Evolutionary conservation across 768 basidiomycete species (phyloP).

Genomic region (Hypholoma fasciculare): DNA sequence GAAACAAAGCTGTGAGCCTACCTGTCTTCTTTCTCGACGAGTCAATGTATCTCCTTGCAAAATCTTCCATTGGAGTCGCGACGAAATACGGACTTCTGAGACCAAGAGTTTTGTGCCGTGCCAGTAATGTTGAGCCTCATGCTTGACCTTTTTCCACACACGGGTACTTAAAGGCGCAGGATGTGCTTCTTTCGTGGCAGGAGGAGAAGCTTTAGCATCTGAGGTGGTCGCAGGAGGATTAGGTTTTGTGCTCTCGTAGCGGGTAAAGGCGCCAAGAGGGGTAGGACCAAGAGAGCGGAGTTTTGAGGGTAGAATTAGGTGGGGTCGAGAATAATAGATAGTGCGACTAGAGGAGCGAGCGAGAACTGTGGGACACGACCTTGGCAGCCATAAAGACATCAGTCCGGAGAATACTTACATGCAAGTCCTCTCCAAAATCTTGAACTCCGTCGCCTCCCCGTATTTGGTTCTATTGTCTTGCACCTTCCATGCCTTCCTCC

Average conservation of each 20-base stretch:
- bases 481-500: slow-evolving; percentile 25
- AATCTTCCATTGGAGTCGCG: slow-evolving; percentile 87
- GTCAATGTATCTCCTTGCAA: slow-evolving; percentile 90
- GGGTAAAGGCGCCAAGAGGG: slow-evolving; percentile 20
- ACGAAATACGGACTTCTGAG: slow-evolving; percentile 90
- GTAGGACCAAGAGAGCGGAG: slow-evolving; percentile 17
- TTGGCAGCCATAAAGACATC: slow-evolving; percentile 83
- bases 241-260: slow-evolving; percentile 36
- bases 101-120: slow-evolving; percentile 92
- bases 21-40: slow-evolving; percentile 92
- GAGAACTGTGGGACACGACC: slow-evolving; percentile 44
- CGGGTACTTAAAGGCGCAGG: slow-evolving; percentile 52
- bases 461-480: slow-evolving; percentile 34
- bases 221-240: slow-evolving; percentile 23
- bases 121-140: slow-evolving; percentile 97
- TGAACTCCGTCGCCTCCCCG: neutral
- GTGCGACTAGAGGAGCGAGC: slow-evolving; percentile 37
- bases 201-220: slow-evolving; percentile 50
- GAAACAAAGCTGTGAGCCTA: slow-evolving; percentile 24
- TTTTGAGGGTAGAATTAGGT: slow-evolving; percentile 21
- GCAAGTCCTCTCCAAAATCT: neutral
- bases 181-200: slow-evolving; percentile 42
- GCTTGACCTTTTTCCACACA: slow-evolving; percentile 92
- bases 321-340: slow-evolving; percentile 25
- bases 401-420: slow-evolving; percentile 7